Base-by-base conservation (phyloP, 129 eudicot genomes). In the Apium graveolens region DNA sequence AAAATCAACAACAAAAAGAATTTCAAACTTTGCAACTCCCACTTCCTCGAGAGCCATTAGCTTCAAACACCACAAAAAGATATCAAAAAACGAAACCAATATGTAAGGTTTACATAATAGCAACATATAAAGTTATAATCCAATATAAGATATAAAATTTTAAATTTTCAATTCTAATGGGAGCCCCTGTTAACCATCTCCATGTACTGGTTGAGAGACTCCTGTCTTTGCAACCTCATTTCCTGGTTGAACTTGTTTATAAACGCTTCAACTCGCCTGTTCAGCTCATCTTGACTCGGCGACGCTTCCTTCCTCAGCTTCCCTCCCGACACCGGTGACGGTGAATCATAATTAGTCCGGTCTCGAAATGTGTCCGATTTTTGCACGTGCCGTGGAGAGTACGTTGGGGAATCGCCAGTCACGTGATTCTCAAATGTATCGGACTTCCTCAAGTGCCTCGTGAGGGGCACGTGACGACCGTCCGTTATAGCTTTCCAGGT, bases 151-250 rank as follows among this genome's bases (percentile, higher is more conserved):
- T 31, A 5, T 20, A 10, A 8, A 27, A n/a, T 35, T 5, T 7
- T 62, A 32, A 73, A 73, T 2, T 76, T 63, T 24, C 70, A n/a
- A 20, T 44, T 7, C 78, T 78, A 89, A 75, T 84, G 71, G 41
- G 82, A 86, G 68, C 89, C 89, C 46, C 92, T 85, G 60, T 86
- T 90, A 5, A 93, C 84, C 94, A 87, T 92, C 70, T 87, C 93
- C 89, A 68, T 82, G 78, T 85, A 89, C 79, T 85, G 84, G 8
- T 90, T 57, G 42, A 93, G 7, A 18, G 98, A 93, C 73, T 88
- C 88, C 57, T 90, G 92, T 80, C 98, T 87, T 78, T 93, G 98
- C 86, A 93, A 24, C 87, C 94, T 88, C 97, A 92, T 92, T 10
- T 92, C 97, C 42, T 92, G 93, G 49, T 92, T 90, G 66, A 90